These are phyloP conservation scores for Fibroporia radiculosa DNA, from an alignment of 768 basidiomycete genomes.

Conservation along the genomic window DNA sequence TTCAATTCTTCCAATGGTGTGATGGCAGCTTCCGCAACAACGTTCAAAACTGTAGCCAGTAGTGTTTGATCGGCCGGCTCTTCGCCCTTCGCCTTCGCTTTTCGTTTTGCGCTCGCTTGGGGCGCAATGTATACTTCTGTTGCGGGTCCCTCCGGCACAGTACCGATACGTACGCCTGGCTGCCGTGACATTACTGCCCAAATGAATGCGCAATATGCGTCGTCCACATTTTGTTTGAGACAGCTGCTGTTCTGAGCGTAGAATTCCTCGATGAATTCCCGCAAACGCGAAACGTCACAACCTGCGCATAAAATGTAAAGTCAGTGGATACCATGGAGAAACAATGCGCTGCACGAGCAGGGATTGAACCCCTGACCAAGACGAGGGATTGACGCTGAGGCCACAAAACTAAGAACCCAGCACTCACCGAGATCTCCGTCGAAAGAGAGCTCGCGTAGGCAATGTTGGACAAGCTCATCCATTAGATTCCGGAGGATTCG, in stretches of 20 bases:
- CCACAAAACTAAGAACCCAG: conserved; percentile 6
- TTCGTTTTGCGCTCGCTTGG: conserved; percentile 58
- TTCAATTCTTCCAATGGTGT: conserved; percentile 50
- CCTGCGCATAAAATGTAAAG: conserved; percentile 35
- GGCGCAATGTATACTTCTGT: conserved; percentile 77
- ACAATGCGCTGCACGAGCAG: conserved; percentile 7
- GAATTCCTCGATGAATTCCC: conserved; percentile 62
- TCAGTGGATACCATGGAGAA: conserved; percentile 5
- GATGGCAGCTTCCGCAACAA: conserved; percentile 48
- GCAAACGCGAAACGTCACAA: conserved; percentile 63
- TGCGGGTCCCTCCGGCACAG: conserved; percentile 48
- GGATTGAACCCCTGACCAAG: conserved; percentile 22
- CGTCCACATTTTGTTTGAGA: conserved; percentile 56
- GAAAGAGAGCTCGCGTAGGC: conserved; percentile 80
- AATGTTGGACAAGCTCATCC: conserved; percentile 83
- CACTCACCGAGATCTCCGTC: conserved; percentile 84
- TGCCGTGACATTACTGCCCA: conserved; percentile 77
- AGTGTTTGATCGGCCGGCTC: conserved; percentile 34
- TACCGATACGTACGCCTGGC: conserved; percentile 70
- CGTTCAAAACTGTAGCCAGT: conserved; percentile 34
- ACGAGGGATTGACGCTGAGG: background rate
- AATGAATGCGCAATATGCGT: conserved; percentile 69
- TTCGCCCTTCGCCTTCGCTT: conserved; percentile 51
- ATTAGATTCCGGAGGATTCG: too few relatives aligned
- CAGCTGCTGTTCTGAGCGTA: conserved; percentile 37